Evolutionary conservation across 1,284 basidiomycete species (phyloP), one percentile per base, ranked within the genome.

Genomic region (Cryptococcus hybrid): DNA sequence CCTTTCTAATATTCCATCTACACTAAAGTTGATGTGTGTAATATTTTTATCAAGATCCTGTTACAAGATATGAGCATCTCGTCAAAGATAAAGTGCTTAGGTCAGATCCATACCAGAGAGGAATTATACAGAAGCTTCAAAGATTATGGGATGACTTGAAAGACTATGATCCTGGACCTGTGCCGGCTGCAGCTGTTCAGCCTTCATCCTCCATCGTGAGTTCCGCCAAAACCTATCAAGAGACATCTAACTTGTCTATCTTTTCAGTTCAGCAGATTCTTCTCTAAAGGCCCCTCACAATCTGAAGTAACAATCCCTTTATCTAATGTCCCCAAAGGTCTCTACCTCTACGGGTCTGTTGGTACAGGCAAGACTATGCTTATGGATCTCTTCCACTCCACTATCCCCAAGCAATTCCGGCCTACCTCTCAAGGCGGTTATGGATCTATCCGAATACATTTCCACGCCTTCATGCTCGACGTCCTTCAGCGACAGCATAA

Each of bases 401-500:
- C 92, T 1, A 84, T 99, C 1, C 93, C 94, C 0, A 69, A 82
- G 0, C 84, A 86, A 60, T 84, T 94, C 62, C 83, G 67, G 40
- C 52, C 62, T 11, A 64, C 84, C 9, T 57, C 58, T n/a, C 53
- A 59, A 15, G 65, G 63, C 5, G 64, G 68, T 51, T 75, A 71
- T 57, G 73, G 73, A 59, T 92, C 91, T 72, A 88, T 88, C 43
- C 84, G 95, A 40, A 90, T 97, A 15, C 95, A 99, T 77, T 99
- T 99, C 73, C 92, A 96, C 71, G 88, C 90, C 0, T 99, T 99
- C 81, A 99, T 99, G 96, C 88, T 98, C 63, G 95, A 99, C 71
- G 93, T 97, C 30, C 91, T 98, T 75, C 95, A 95, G 73, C 86
- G 93, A 8, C 73, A 75, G 55, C 75, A 77, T 55, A 60, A 60